Evolutionary conservation across 169 alveolate genomes (phyloP).

Genomic region (Plasmodium ovale): DNA sequence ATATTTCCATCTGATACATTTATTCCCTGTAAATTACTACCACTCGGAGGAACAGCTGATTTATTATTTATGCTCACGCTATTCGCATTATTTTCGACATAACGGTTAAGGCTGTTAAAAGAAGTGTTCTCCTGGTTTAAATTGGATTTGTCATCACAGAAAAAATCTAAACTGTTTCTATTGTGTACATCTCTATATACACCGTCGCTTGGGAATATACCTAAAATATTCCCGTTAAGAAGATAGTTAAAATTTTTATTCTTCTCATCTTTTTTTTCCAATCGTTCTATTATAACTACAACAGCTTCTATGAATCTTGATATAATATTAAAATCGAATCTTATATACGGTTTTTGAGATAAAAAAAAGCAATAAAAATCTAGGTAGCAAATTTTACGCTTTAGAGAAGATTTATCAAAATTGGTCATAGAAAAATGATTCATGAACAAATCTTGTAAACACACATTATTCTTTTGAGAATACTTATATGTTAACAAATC

Average conservation of each 20-base stretch:
- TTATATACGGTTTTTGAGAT: slow-evolving; percentile 30
- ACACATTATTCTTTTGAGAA: slow-evolving; percentile 3
- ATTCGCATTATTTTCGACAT: not conserved
- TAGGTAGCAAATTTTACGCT: slow-evolving; percentile 36
- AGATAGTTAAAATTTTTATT: slow-evolving; percentile 10
- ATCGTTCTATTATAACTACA: slow-evolving; percentile 23
- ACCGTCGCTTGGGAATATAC: slow-evolving; percentile 1
- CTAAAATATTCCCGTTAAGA: slow-evolving; percentile 5
- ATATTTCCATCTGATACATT: not conserved
- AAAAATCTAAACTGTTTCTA: not conserved
- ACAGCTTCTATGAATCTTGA: slow-evolving; percentile 18
- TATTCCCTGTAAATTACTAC: not conserved
- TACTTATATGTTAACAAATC: slow-evolving; percentile 38
- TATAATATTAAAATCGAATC: slow-evolving; percentile 5
- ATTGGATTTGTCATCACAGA: not conserved
- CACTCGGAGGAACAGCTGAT: not conserved
- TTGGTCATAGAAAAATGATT: slow-evolving; percentile 45
- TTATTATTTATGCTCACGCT: not conserved
- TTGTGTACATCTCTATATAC: not conserved
- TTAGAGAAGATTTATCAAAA: slow-evolving; percentile 24
- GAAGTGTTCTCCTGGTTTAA: not conserved
- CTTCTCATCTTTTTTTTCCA: slow-evolving; percentile 34
- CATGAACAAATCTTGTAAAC: slow-evolving; percentile 15
- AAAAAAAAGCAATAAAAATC: slow-evolving; percentile 61
- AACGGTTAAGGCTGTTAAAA: too few species aligned